Base-by-base conservation (phyloP, 352 stramenopile genomes). In the Phytophthora palmivora region DNA sequence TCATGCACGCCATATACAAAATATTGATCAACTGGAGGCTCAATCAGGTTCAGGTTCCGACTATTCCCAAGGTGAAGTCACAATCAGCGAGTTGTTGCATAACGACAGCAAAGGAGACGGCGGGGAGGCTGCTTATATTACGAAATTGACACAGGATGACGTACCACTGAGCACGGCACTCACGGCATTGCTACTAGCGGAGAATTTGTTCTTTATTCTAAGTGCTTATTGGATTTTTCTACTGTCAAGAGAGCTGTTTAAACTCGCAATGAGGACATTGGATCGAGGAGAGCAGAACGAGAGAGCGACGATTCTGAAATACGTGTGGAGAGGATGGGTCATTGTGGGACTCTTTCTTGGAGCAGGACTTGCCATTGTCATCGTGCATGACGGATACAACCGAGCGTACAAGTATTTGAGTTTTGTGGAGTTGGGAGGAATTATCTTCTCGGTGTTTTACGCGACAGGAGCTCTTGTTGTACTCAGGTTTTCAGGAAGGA, bases 171-270 rank as follows among this genome's bases (percentile, higher is more conserved):
- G 66, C 9, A 76, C 65, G 16, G 58, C 60, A 33, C 58, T 90
- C 1, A 84, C 76, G 36, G 62, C 73, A 18, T 54, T 88, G 18
- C 61, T 90, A 15, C 44, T 87, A 28, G 49, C 77, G 7, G 72
- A 90, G 46, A 90, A 88, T 55, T 58, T 90, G 18, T 83, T 86
- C 32, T 84, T 88, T 54, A 59, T 90, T 19, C 58, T 90, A 12
- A 84, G 74, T 41, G 81, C 81, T 9, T 90, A 87, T 62, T 90
- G 81, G 81, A 83, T 90, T 45, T 79, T 86, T 37, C 45, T 87
- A 10, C 49, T 90, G 2, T 82, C 79, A 6, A 39, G 60, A 8
- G 81, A 90, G 30, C 52, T 90, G 3, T 90, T 85, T 59, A 82
- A 86, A 55, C 62, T 90, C 15, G 78, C 81, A 0, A 86, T 83